These are phyloP conservation scores for Sarocladiaceae sp. DNA, from an alignment of 2,329 filamentous ascomycete genomes.

Conservation along the genomic window DNA sequence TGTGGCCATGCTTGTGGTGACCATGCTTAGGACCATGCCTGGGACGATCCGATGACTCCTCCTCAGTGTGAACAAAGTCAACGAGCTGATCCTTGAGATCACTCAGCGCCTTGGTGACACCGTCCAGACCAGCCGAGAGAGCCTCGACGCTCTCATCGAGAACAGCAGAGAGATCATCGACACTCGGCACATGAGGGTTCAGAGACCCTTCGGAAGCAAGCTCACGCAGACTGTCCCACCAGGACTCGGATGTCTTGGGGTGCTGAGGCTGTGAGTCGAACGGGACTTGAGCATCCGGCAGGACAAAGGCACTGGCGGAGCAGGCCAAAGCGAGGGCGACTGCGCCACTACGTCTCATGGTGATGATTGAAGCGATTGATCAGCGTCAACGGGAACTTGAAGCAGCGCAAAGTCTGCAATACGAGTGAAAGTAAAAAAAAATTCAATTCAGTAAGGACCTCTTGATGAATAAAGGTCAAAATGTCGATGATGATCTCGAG, in stretches of 20 bases:
- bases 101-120: constrained; percentile 3
- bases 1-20: constrained; percentile 9
- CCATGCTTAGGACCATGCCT: neutral
- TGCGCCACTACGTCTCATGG: constrained; percentile 2
- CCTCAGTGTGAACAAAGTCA: neutral
- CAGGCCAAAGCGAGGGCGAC: neutral
- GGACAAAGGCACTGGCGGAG: neutral
- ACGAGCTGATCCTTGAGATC: constrained; percentile 9
- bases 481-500: too few species aligned
- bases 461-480: neutral
- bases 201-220: constrained; percentile 1
- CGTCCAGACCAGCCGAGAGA: neutral
- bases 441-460: neutral
- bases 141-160: constrained; percentile 2
- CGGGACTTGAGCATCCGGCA: neutral
- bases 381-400: too few species aligned
- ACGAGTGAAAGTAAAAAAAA: neutral
- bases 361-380: too few species aligned
- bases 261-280: neutral
- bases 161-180: constrained; percentile 4
- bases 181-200: constrained; percentile 1
- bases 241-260: constrained; percentile 47
- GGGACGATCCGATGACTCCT: constrained; percentile 10
- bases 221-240: constrained; percentile 17
- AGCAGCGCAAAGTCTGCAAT: too few species aligned